Base-by-base conservation (phyloP, 768 basidiomycete species). In the Mrakia blollopis region DNA sequence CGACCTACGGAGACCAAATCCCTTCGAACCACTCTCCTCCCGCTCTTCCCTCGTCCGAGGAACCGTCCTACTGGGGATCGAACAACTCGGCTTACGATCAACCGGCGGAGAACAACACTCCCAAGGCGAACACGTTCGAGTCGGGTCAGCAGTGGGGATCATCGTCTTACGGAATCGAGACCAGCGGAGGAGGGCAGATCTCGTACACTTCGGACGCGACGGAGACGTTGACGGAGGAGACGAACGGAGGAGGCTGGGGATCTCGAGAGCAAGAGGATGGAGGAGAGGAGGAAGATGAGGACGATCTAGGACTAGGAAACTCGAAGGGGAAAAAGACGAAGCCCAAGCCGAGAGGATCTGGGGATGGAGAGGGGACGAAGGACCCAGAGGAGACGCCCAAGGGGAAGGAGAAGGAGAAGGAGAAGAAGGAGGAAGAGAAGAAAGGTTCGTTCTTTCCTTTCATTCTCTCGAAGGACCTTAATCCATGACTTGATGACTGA, bases 261-360 rank as follows among this genome's bases (percentile, higher is more conserved):
- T 50, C 47, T 35, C 28, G 74, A 54, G 67, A 69, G 32, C 65
- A 50, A 10, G 80, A 69, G 32, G 52, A 65, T 0, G 79, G 18
- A 16, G 52, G 52, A 5, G 79, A 89, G 11, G 91, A 91, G 0
- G 91, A 67, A 2, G 77, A 91, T 18, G 90, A 90, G 0, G 94
- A 96, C 62, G 94, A 97, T 81, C 87, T 99, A 71, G 97, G 97
- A 0, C 87, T 98, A 78, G 93, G 94, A 3, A 99, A 98, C 81
- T 78, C 79, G n/a, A 87, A 84, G 81, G 81, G 81, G 67, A 86
- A 81, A 78, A 78, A 72, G 74, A 60, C 47, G 79, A 78, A 72
- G 74, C 60, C 47, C 67, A 71, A 73, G 54, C 5, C 39, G 10
- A 50, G 30, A 21, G 28, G 50, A 47, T 7, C 62, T 21, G 39